Evolutionary conservation across 495 filamentous ascomycete genomes (phyloP).

Genomic region (Friedmanniomyces endolithicus): DNA sequence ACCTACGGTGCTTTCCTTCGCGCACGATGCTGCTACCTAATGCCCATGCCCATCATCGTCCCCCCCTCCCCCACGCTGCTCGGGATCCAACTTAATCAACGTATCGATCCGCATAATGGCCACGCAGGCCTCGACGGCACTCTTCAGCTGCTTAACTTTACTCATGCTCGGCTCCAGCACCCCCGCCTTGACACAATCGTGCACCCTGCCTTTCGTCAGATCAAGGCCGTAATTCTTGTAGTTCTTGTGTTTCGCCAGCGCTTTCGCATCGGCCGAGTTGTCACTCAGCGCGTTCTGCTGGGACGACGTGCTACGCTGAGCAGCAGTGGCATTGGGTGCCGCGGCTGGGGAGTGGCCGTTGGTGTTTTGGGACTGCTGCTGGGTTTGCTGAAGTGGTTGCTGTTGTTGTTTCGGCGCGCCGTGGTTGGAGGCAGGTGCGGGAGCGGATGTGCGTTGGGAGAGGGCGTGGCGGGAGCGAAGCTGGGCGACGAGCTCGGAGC

Average conservation of each 20-base stretch:
- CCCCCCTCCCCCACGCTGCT: constrained; percentile 56
- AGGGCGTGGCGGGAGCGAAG: constrained; percentile 89
- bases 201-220: constrained; percentile 75
- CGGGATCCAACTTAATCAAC: constrained; percentile 94
- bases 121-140: constrained; percentile 96
- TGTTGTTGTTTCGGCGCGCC: not conserved
- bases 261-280: constrained; percentile 53
- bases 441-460: constrained; percentile 76
- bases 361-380: not conserved
- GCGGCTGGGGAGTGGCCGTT: not conserved
- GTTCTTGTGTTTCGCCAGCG: constrained; percentile 78
- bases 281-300: not conserved
- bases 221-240: constrained; percentile 98
- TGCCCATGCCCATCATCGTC: constrained; percentile 72
- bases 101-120: constrained; percentile 99
- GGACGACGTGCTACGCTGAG: not conserved
- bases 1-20: not conserved
- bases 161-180: constrained; percentile 96
- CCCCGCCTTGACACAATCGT: constrained; percentile 86
- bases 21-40: constrained; percentile 15
- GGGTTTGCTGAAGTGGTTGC: not conserved
- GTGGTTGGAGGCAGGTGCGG: constrained; percentile 33
- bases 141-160: constrained; percentile 97
- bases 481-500: constrained; percentile 86
- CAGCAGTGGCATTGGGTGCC: not conserved